Conservation (phyloP, 2,329 filamentous ascomycete genomes). For the Cladobotryum mycophilum region DNA sequence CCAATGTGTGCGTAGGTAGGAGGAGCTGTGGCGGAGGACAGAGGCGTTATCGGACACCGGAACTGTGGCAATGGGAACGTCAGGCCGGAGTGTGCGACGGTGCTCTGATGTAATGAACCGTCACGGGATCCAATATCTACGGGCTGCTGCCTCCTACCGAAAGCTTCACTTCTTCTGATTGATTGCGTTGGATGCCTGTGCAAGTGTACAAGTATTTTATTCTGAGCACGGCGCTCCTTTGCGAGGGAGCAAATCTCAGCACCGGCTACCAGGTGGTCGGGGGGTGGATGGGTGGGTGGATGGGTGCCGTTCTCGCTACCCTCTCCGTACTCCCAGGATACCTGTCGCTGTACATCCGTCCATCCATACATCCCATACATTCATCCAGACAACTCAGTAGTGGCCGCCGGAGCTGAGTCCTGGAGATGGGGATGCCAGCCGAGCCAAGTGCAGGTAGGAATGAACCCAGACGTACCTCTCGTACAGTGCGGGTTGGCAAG, state of each 20-base stretch:
- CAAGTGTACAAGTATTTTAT: too few species aligned
- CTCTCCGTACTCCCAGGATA: slow-evolving; percentile 4
- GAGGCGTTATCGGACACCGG: slow-evolving; percentile 10
- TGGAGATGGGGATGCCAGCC: slow-evolving; percentile 10
- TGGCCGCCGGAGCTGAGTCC: slow-evolving; percentile 11
- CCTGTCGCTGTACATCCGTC: background rate
- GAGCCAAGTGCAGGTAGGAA: slow-evolving; percentile 1
- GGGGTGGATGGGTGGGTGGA: background rate
- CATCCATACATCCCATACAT: too few species aligned
- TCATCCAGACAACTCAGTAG: slow-evolving; percentile 6
- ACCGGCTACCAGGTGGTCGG: slow-evolving; percentile 8
- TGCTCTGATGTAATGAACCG: slow-evolving; percentile 4
- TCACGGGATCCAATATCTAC: background rate
- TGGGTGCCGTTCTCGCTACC: background rate
- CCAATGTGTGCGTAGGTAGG: background rate
- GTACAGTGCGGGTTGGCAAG: background rate
- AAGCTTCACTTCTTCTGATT: background rate
- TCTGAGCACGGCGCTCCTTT: background rate
- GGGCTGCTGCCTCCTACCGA: background rate
- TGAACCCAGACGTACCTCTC: background rate
- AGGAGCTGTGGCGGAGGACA: slow-evolving; percentile 4
- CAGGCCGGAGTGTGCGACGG: background rate
- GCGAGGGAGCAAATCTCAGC: background rate
- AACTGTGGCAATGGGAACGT: slow-evolving; percentile 9
- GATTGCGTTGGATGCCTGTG: background rate